Percentiles rank a stretch among this genome's conserved stretches.
Evolutionary conservation across 140 eudicot genomes (phyloP).

Genomic region (Cichorium intybus): DNA sequence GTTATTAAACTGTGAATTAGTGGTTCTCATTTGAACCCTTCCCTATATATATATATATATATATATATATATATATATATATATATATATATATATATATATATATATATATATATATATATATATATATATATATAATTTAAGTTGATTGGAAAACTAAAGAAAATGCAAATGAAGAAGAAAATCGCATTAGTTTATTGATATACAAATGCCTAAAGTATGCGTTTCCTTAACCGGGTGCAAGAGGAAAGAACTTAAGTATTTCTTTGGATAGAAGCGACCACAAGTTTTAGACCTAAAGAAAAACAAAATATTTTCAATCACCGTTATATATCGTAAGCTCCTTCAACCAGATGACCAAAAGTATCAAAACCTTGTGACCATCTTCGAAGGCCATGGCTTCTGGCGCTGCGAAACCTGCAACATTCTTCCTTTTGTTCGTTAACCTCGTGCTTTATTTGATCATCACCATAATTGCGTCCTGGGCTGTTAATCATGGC

Average conservation of each 20-base stretch:
- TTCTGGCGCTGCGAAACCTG: slow-evolving; percentile 67
- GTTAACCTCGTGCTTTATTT: slow-evolving; percentile 61
- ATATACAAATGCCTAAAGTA: slow-evolving; percentile 19
- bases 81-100: too few species aligned
- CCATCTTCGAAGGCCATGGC: slow-evolving; percentile 45
- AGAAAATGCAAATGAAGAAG: not conserved
- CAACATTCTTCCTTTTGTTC: slow-evolving; percentile 50
- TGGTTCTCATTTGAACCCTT: too few species aligned
- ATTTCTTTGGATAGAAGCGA: slow-evolving; percentile 36
- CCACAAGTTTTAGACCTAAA: slow-evolving; percentile 11
- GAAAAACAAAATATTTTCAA: slow-evolving; percentile 10
- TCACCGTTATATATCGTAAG: slow-evolving; percentile 13
- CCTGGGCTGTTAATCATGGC: slow-evolving; percentile 85
- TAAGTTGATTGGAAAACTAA: too few species aligned
- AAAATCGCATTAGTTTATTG: not conserved
- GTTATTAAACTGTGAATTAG: too few species aligned
- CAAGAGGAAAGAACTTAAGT: slow-evolving; percentile 41
- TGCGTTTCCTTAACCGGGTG: slow-evolving; percentile 49
- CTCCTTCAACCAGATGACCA: slow-evolving; percentile 6
- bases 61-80: too few species aligned
- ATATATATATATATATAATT: too few species aligned
- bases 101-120: too few species aligned
- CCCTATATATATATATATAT: too few species aligned
- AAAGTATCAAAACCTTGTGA: not conserved
- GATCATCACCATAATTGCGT: slow-evolving; percentile 47